Evolutionary conservation across 2,329 filamentous ascomycete genomes (phyloP).

Genomic region (Colletotrichum cereale): DNA sequence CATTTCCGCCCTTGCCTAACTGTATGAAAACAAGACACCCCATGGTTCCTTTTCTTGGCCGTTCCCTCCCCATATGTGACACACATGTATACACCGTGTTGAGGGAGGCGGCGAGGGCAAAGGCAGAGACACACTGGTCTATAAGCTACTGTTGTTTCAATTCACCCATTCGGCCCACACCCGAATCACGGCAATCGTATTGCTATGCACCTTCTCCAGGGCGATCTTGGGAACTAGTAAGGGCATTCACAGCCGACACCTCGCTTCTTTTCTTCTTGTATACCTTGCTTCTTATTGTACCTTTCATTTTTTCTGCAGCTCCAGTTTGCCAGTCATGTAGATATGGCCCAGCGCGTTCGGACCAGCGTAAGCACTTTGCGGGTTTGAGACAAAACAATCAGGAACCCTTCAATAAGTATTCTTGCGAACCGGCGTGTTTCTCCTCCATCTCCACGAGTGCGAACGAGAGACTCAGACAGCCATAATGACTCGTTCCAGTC

Average conservation of each 20-base stretch:
- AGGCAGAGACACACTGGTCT: neutral
- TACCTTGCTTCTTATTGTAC: neutral
- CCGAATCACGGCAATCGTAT: neutral
- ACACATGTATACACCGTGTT: too few species aligned
- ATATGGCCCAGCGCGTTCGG: neutral
- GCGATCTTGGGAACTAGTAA: neutral
- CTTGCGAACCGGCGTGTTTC: neutral
- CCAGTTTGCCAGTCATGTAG: neutral
- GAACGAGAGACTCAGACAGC: neutral
- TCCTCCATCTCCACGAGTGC: slow-evolving; percentile 1
- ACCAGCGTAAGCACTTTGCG: neutral
- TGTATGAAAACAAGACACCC: too few species aligned
- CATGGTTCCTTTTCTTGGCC: slow-evolving; percentile 24
- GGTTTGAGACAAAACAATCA: slow-evolving; percentile 1
- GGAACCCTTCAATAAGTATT: neutral
- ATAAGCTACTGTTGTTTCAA: slow-evolving; percentile 1
- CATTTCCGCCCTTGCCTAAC: neutral
- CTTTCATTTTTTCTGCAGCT: neutral
- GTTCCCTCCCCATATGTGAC: neutral
- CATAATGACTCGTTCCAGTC: neutral
- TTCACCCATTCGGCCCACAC: neutral
- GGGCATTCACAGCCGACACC: neutral
- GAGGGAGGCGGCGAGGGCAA: neutral
- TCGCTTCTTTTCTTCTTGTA: neutral
- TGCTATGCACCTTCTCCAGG: neutral